Evolutionary conservation across 176 grass and related monocot species (phyloP).

Genomic region (Triticum turgidum): DNA sequence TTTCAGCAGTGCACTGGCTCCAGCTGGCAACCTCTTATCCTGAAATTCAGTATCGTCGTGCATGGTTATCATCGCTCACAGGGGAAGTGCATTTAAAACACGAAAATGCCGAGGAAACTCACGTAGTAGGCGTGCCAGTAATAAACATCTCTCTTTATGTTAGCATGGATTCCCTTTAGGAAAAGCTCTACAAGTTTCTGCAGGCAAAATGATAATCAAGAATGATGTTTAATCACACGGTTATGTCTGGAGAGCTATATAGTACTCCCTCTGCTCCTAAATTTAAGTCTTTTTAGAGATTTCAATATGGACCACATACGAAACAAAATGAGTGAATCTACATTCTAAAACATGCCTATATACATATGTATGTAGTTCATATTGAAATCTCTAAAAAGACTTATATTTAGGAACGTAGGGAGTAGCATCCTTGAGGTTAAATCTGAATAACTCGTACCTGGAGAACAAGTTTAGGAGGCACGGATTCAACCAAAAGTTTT

Average conservation of each 20-base stretch:
- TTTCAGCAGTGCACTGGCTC: constrained; percentile 68
- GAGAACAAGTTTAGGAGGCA: constrained; percentile 67
- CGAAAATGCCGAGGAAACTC: constrained; percentile 22
- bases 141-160: constrained; percentile 55
- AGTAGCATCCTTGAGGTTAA: background rate
- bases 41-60: constrained; percentile 25
- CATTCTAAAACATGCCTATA: too few species aligned
- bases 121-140: constrained; percentile 79
- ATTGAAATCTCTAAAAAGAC: too few species aligned
- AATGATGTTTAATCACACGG: background rate
- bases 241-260: background rate
- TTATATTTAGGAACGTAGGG: too few species aligned
- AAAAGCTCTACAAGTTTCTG: constrained; percentile 69
- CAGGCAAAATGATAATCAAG: constrained; percentile 14
- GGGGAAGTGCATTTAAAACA: background rate
- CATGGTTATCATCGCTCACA: constrained; percentile 8
- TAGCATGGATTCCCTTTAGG: constrained; percentile 50
- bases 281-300: too few species aligned
- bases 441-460: constrained; percentile 38
- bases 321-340: too few species aligned
- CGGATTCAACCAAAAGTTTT: constrained; percentile 70
- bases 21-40: constrained; percentile 64
- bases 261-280: background rate
- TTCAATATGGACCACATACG: too few species aligned
- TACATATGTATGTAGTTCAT: too few species aligned